Evolutionary conservation across 2,329 filamentous ascomycete species (phyloP).

Genomic region (Fusarium chuoi): DNA sequence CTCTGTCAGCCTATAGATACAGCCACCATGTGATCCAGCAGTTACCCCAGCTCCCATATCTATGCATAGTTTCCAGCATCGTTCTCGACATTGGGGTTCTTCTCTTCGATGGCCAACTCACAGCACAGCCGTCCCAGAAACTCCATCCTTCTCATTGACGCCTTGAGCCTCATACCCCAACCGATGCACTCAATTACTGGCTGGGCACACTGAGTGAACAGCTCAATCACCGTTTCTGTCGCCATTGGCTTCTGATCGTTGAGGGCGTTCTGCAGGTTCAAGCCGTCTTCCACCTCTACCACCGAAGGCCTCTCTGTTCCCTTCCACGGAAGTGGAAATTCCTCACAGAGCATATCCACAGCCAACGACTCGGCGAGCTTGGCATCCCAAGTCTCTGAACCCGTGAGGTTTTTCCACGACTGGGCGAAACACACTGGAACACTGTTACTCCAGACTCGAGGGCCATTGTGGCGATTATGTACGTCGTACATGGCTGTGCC

Average conservation of each 20-base stretch:
- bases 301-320: slow-evolving; percentile 35
- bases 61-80: slow-evolving; percentile 32
- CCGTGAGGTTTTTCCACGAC: slow-evolving; percentile 42
- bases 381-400: slow-evolving; percentile 29
- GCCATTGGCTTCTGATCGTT: slow-evolving; percentile 36
- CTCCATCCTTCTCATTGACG: slow-evolving; percentile 38
- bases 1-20: slow-evolving; percentile 10
- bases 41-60: slow-evolving; percentile 9
- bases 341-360: slow-evolving; percentile 43
- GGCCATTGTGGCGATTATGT: slow-evolving; percentile 33
- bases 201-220: slow-evolving; percentile 40
- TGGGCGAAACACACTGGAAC: slow-evolving; percentile 44
- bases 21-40: background rate
- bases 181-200: slow-evolving; percentile 37
- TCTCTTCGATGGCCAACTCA: slow-evolving; percentile 43
- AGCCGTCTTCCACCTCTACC: slow-evolving; percentile 40
- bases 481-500: slow-evolving; percentile 43
- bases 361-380: slow-evolving; percentile 38
- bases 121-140: slow-evolving; percentile 41
- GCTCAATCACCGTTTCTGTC: slow-evolving; percentile 37
- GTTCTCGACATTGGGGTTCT: slow-evolving; percentile 26
- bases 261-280: slow-evolving; percentile 35
- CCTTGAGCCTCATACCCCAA: slow-evolving; percentile 38
- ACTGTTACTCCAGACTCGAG: slow-evolving; percentile 43
- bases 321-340: slow-evolving; percentile 39